phyloP scores from a whole-genome alignment of 169 alveolate species.

The Plasmodium blacklocki region DNA sequence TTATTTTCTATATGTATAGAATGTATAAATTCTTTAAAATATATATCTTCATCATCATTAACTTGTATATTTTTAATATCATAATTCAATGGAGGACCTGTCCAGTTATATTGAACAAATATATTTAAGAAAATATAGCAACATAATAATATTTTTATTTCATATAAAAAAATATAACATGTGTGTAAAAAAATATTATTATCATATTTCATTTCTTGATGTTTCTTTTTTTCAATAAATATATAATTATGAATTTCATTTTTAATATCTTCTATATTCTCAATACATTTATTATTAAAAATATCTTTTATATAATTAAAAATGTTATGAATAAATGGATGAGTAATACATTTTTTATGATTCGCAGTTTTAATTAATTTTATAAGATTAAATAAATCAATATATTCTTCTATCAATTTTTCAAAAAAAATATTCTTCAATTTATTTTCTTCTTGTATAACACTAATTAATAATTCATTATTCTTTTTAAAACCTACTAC shows the following conservation, averaged over 20 bases:
- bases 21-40: slow-evolving; percentile 37
- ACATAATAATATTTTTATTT: slow-evolving; percentile 60
- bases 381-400: slow-evolving; percentile 22
- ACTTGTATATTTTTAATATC: slow-evolving; percentile 11
- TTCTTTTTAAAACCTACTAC: neutral
- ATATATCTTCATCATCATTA: slow-evolving; percentile 2
- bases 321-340: slow-evolving; percentile 39
- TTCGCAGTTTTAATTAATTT: slow-evolving; percentile 28
- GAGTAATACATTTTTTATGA: slow-evolving; percentile 33
- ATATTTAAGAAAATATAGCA: slow-evolving; percentile 50
- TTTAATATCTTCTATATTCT: slow-evolving; percentile 20
- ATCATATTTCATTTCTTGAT: slow-evolving; percentile 1
- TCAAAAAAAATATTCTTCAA: neutral
- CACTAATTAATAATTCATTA: neutral
- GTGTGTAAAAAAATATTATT: neutral
- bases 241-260: slow-evolving; percentile 18
- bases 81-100: slow-evolving; percentile 47
- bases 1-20: slow-evolving; percentile 26
- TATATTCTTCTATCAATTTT: slow-evolving; percentile 3
- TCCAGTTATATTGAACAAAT: slow-evolving; percentile 73
- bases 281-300: slow-evolving; percentile 5
- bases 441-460: too few species aligned
- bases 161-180: slow-evolving; percentile 27
- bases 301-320: slow-evolving; percentile 25
- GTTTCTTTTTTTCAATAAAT: slow-evolving; percentile 16